Evolutionary conservation across 1,139 yeast species (phyloP), one percentile per base, ranked within the genome.

Genomic region (Candida tropicalis): DNA sequence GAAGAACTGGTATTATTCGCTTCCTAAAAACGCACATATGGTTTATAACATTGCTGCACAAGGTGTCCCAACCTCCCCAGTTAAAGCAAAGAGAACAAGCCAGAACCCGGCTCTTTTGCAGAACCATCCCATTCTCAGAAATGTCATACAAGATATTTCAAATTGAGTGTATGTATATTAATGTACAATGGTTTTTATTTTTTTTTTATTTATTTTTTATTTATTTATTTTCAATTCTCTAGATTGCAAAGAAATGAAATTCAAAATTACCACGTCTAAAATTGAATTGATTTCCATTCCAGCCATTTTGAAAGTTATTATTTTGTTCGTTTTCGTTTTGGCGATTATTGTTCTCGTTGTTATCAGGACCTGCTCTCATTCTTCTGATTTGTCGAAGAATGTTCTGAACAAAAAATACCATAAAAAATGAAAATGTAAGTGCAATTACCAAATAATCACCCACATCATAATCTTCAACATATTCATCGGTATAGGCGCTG

Each of bases 1-100:
- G 4, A 74, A 79, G 44, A 71, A 75, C 0, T 91, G 97, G 97
- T 69, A 83, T 35, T 77, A 81, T 52, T 62, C 71, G 38, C 61
- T 85, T 18, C 84, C 84, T 2, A 50, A 55, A 9, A 57, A 60
- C 17, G 83, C 84, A 10, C 66, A 67, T 22, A 48, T 51, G 3
- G 44, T 66, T 12, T 79, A 79, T 54, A 42, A 54, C 5, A 57
- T 60, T 32, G 52, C 52, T 15, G 23, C 28, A 5, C 34, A 31
- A 32, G 23, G 43, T 11, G 42, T 32, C 7, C 37, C 32, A 5
- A 33, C 17, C 12, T 42, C 51, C 6, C 46, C 47, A 10, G 27
- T 35, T 2, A 44, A 40, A 26, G 17, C 4, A 15, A 22, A 12
- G 15, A 18, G 12, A 13, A 41, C 16, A 26, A 7, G 22, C 12